Base-by-base conservation (phyloP, 441 rosid species). In the Biscutella laevigata region DNA sequence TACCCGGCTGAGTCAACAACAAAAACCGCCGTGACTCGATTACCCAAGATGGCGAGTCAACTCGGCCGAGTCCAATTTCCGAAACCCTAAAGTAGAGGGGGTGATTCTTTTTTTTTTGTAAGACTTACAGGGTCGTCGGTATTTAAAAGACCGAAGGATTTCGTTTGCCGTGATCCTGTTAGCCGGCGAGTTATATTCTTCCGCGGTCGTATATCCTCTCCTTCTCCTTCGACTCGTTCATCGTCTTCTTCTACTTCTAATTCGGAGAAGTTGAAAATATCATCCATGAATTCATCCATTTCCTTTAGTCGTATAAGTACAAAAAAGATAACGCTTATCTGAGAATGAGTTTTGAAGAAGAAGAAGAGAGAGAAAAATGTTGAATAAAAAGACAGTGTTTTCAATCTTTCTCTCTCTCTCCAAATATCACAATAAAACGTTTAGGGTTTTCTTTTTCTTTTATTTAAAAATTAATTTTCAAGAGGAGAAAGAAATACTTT, bases 181-280 rank as follows among this genome's bases (percentile, higher is more conserved):
- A 59, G 56, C 47, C 72, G 57, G 45, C 40, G 57, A 29, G 48
- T 20, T 27, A 59, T 34, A 35, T 39, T 43, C n/a, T 67, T 60
- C 57, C 28, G 37, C 30, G 62, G 57, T 6, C 34, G 29, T 7
- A 60, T 42, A 30, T 66, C 64, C 38, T 29, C 79, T n/a, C n/a
- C n/a, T n/a, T n/a, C n/a, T n/a, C n/a, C n/a, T n/a, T n/a, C n/a
- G n/a, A n/a, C n/a, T n/a, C n/a, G n/a, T n/a, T 57, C 67, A 2
- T 72, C 81, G 4, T 74, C 76, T 22, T 64, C 79, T 15, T 74
- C 83, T 3, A 71, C 79, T 44, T 80, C 71, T 6, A 66, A 51
- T 39, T 70, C 76, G 14, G 69, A 57, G 63, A 87, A 84, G 82
- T 87, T 77, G 20, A 87, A 65, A 38, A 84, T 67, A 62, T 76